phyloP scores from a whole-genome alignment of 805 yeast genomes.

The Pichia manshurica region DNA sequence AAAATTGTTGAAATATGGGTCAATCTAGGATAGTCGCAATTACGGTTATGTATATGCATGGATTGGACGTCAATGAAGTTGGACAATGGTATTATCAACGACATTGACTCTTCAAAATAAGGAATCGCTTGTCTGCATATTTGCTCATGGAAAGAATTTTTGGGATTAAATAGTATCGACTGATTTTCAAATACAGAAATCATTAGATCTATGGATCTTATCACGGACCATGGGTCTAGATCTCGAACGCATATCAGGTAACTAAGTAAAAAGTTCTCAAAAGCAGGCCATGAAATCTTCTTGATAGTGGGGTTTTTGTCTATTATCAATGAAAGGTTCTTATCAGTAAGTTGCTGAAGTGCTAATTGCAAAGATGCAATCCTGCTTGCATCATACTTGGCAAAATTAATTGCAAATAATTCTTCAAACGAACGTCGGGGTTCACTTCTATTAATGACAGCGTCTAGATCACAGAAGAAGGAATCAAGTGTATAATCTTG shows the following conservation, averaged over 20 bases:
- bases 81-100: conserved; percentile 40
- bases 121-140: conserved; percentile 32
- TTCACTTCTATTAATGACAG: background rate
- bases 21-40: conserved; percentile 36
- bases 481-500: background rate
- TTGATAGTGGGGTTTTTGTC: conserved; percentile 25
- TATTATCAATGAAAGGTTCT: conserved; percentile 22
- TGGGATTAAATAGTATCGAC: conserved; percentile 45
- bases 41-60: conserved; percentile 33
- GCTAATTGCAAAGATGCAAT: conserved; percentile 25
- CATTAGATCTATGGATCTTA: conserved; percentile 51
- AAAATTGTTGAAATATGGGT: conserved; percentile 44
- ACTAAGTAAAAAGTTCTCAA: conserved; percentile 37
- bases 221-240: conserved; percentile 49
- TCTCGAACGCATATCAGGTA: conserved; percentile 43
- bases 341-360: conserved; percentile 21
- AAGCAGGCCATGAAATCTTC: conserved; percentile 37
- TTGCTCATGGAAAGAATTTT: conserved; percentile 14
- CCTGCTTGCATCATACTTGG: conserved; percentile 10
- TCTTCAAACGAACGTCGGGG: background rate
- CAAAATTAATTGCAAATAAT: conserved; percentile 3
- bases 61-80: conserved; percentile 36
- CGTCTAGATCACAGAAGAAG: conserved; percentile 5
- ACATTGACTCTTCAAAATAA: conserved; percentile 34
- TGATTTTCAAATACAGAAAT: conserved; percentile 42